Conservation (phyloP, 805 yeast species). For the Kluyveromyces dobzhanskii region DNA sequence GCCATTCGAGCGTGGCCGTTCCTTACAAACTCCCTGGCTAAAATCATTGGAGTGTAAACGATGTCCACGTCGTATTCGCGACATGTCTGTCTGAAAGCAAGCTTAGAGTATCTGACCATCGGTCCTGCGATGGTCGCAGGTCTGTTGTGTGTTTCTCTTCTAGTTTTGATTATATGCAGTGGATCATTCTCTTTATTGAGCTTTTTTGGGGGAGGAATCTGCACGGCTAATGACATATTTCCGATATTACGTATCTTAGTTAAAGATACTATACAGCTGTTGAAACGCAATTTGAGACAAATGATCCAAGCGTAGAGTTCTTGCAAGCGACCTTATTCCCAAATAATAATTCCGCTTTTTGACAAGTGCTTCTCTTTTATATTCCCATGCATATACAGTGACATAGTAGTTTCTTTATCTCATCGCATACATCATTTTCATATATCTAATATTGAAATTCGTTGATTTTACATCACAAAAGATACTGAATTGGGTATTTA, state of each 20-base stretch:
- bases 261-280: no score
- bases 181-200: conserved; percentile 46
- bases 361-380: no score
- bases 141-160: conserved; percentile 37
- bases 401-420: neutral
- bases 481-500: conserved; percentile 1
- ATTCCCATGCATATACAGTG: no score
- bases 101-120: conserved; percentile 92
- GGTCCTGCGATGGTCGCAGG: conserved; percentile 78
- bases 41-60: conserved; percentile 92
- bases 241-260: neutral
- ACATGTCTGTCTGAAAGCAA: conserved; percentile 80
- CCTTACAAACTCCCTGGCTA: conserved; percentile 90
- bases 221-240: conserved; percentile 3
- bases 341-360: no score
- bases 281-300: no score
- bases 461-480: neutral
- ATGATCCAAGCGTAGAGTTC: no score
- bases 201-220: conserved; percentile 12
- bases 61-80: conserved; percentile 70
- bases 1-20: conserved; percentile 70
- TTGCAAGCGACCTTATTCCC: no score
- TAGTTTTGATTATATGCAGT: conserved; percentile 39
- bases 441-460: neutral
- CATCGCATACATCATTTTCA: neutral